Evolutionary conservation across 345 rosid species (phyloP).

Genomic region (Raphanus raphanistrum): DNA sequence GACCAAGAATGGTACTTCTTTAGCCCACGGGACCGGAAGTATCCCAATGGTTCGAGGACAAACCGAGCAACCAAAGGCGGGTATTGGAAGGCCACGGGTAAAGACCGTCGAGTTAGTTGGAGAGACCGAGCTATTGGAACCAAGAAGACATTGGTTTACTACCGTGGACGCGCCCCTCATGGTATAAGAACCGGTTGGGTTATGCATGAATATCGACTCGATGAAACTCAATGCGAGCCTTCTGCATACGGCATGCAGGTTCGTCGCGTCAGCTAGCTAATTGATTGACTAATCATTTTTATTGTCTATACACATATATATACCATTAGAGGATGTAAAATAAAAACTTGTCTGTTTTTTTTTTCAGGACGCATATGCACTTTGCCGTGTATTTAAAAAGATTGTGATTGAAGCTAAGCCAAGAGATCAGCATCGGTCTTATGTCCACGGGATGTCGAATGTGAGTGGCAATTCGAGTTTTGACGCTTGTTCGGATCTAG

Average conservation of each 20-base stretch:
- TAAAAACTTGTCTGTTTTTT: background rate
- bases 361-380: conserved; percentile 42
- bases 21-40: conserved; percentile 43
- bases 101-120: conserved; percentile 41
- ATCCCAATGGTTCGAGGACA: conserved; percentile 43
- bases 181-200: conserved; percentile 47
- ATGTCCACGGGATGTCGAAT: conserved; percentile 31
- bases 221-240: conserved; percentile 37
- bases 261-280: background rate
- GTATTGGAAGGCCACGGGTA: conserved; percentile 45
- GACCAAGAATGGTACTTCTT: conserved; percentile 46
- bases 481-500: conserved; percentile 40
- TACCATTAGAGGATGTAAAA: background rate
- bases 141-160: conserved; percentile 42
- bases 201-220: conserved; percentile 45
- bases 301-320: background rate
- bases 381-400: conserved; percentile 43
- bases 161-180: conserved; percentile 42
- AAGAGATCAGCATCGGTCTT: conserved; percentile 38
- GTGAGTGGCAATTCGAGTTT: conserved; percentile 36
- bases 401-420: conserved; percentile 38
- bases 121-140: conserved; percentile 41
- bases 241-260: conserved; percentile 43
- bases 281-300: background rate
- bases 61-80: conserved; percentile 46